Evolutionary conservation across 768 basidiomycete genomes (phyloP), one percentile per base, ranked within the genome.

Genomic region (Pleurotus citrinopileatus): DNA sequence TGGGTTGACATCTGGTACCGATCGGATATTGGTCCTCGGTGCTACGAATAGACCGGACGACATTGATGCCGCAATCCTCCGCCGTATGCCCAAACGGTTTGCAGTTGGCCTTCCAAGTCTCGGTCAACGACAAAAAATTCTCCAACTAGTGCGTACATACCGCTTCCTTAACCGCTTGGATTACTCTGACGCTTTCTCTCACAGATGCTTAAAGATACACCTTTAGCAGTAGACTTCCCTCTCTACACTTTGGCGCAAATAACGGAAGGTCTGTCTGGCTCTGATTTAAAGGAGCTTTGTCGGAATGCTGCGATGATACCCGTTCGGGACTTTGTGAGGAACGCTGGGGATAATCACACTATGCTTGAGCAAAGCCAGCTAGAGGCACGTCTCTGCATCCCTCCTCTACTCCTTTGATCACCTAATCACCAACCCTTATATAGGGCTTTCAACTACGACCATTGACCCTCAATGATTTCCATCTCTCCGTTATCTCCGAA

Each of bases 51-150:
- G 96, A 55, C 94, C 95, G 17, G 88, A 87, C 63, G 97, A 98
- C 59, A 93, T 94, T 52, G 91, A 94, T 63, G 71, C 84, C 1
- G 90, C 91, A 23, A 89, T 94, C 59, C 73, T 94, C 20, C 81
- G 91, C n/a, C 87, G 95, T n/a, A 94, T 99, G 94, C 97, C 97
- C 1, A 98, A 96, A 68, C 91, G 94, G 9, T 98, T 98, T 66
- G 80, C 89, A 1, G 81, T 99, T 54, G 76, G 82, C 4, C 75
- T 98, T 13, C 97, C 97, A 2, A 83, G 89, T 54, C 65, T 69
- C 4, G 79, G 84, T 2, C 94, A 98, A 60, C 79, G 97, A 27
- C 71, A 83, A 50, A 93, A 89, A 67, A 98, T 98, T 57, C 79
- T 99, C 17, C 70, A 71, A 0, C 73, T 98, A 56, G 94, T 94